Conservation (phyloP, 2,329 filamentous ascomycete genomes). For the Pseudopithomyces chartarum region DNA sequence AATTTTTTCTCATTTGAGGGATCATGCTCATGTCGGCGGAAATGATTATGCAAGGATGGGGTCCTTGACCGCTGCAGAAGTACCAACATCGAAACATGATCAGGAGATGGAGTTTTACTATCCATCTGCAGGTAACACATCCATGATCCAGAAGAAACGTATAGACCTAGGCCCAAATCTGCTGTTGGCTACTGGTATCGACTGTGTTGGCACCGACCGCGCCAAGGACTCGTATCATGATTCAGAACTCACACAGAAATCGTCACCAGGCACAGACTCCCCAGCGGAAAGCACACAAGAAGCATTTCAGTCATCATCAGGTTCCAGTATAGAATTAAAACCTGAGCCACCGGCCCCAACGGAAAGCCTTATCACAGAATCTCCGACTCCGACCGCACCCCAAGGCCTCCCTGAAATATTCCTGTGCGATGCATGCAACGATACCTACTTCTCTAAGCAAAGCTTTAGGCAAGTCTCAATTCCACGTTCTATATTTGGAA, state of each 20-base stretch:
- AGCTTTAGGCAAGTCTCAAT: neutral
- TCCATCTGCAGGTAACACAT: too few relatives aligned
- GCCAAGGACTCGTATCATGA: neutral
- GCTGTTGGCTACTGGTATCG: too few relatives aligned
- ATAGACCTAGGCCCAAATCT: too few relatives aligned
- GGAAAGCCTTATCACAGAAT: too few relatives aligned
- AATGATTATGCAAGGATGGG: too few relatives aligned
- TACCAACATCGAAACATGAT: neutral
- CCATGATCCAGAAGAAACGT: too few relatives aligned
- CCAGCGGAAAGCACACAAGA: neutral
- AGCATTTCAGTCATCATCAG: neutral
- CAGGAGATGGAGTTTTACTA: too few relatives aligned
- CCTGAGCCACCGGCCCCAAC: neutral
- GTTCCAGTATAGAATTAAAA: neutral
- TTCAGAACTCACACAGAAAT: neutral
- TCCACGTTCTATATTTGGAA: neutral
- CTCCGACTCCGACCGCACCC: too few relatives aligned
- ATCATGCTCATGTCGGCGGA: neutral
- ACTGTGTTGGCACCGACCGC: too few relatives aligned
- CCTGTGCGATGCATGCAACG: neutral
- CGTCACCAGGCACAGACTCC: neutral
- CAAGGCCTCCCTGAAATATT: neutral
- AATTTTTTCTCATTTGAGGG: conserved; percentile 11
- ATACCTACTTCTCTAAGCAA: neutral
- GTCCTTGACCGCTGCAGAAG: neutral